Evolutionary conservation across 2,329 filamentous ascomycete species (phyloP), one percentile per base, ranked within the genome.

Genomic region (Botrytis fabae): DNA sequence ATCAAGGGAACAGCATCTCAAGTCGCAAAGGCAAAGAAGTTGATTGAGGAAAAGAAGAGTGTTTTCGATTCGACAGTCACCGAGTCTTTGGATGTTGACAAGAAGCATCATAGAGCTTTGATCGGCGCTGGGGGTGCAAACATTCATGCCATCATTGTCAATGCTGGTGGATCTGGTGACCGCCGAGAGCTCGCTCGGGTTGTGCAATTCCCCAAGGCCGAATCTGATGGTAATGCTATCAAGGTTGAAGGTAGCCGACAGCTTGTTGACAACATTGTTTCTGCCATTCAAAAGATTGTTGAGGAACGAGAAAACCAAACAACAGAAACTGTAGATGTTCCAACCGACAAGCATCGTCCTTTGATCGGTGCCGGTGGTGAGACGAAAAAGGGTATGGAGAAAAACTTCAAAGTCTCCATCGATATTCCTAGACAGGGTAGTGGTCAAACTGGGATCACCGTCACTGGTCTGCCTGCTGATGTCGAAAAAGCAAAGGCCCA

Each of bases 341-440:
- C 95, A 25, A 90, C 91, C 20, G 92, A 96, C 78, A 97, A 98
- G 86, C 97, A 99, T 82, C 89, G 95, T 71, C 87, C 93, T 14
- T 87, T 99, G 38, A 98, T 99, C 80, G 96, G 96, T 60, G 93
- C 94, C 73, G 94, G 94, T 75, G 96, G 97, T 76, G 94, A 97
- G 77, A 91, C 90, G 66, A 93, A 97, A 82, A 92, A 93, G 76
- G 89, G 92, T 76, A 87, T 99, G 40, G 96, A 99, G 85, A 87
- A 91, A 54, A 89, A 95, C 80, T 97, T 98, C 85, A 91, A 89
- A 73, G 91, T 99, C 70, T 90, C 91, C 12, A 89, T 99, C 75
- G 95, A 98, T 79, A 92, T 99, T 74, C 96, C 96, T 35, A 92
- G 94, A 78, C 94, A 97, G 83, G 94, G 94, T 60, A 92, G 92